Conservation (phyloP, 768 basidiomycete species). For the Rhizopogon rudus region DNA sequence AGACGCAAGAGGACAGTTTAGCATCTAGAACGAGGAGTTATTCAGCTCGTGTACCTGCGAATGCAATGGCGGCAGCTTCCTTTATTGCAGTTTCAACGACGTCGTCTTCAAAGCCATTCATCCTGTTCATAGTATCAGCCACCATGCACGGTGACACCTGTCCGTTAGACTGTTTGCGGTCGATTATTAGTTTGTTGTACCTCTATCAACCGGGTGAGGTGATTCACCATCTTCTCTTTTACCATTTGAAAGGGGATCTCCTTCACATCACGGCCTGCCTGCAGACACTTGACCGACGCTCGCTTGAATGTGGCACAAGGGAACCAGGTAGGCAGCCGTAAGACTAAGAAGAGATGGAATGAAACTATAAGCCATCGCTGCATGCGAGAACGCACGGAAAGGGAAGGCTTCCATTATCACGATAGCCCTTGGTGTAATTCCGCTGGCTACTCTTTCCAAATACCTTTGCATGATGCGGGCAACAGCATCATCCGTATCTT, state of each 20-base stretch:
- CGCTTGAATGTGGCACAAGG: conserved; percentile 31
- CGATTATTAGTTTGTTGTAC: too few relatives aligned
- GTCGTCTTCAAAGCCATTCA: too few relatives aligned
- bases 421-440: too few relatives aligned
- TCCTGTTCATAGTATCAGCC: too few relatives aligned
- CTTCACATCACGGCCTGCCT: conserved; percentile 13
- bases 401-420: too few relatives aligned
- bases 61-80: conserved; percentile 8
- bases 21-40: not conserved
- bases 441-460: too few relatives aligned
- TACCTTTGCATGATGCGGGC: not conserved
- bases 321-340: conserved; percentile 24
- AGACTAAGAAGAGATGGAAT: too few relatives aligned
- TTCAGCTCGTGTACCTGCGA: conserved; percentile 7
- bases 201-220: not conserved
- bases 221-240: conserved; percentile 22
- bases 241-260: conserved; percentile 26
- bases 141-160: too few relatives aligned
- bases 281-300: conserved; percentile 17
- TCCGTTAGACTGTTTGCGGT: too few relatives aligned
- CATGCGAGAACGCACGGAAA: too few relatives aligned
- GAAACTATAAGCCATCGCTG: too few relatives aligned
- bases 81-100: not conserved
- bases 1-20: not conserved
- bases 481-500: not conserved